Conservation (phyloP, 2,329 filamentous ascomycete genomes). For the Calonectria leucothoes region DNA sequence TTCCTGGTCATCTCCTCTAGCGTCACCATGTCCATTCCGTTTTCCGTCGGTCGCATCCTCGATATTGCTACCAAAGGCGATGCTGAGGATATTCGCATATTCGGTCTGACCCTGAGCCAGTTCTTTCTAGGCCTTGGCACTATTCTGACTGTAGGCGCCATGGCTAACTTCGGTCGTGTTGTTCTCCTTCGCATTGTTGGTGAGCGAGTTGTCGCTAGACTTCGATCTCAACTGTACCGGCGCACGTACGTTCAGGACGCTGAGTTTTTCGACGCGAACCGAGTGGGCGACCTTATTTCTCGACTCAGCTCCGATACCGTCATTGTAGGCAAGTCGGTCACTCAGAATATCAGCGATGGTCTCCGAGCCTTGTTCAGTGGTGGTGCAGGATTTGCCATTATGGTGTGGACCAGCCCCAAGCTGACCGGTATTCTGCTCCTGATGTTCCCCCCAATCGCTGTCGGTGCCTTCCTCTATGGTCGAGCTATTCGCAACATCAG, state of each 20-base stretch:
- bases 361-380: conserved; percentile 91
- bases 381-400: conserved; percentile 87
- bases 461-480: conserved; percentile 93
- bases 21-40: conserved; percentile 96
- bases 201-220: conserved; percentile 90
- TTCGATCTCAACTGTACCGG: conserved; percentile 90
- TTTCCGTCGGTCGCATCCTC: conserved; percentile 95
- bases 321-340: conserved; percentile 98
- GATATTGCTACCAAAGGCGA: conserved; percentile 86
- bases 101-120: conserved; percentile 85
- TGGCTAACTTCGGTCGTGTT: conserved; percentile 93
- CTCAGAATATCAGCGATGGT: conserved; percentile 97
- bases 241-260: conserved; percentile 97
- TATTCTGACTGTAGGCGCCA: conserved; percentile 84
- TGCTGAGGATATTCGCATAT: conserved; percentile 75
- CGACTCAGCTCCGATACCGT: conserved; percentile 96
- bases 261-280: conserved; percentile 98
- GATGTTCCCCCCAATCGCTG: conserved; percentile 90
- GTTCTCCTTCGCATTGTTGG: conserved; percentile 94
- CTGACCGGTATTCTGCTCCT: conserved; percentile 87
- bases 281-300: conserved; percentile 95
- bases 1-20: conserved; percentile 90
- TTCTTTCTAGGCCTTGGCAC: conserved; percentile 87
- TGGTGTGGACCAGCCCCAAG: conserved; percentile 95
- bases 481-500: conserved; percentile 89